Percentiles rank a stretch among this genome's conserved stretches.
These are phyloP conservation scores for Tinospora cordifolia DNA, from an alignment of 164 flowering plant genomes.

Conservation along the genomic window DNA sequence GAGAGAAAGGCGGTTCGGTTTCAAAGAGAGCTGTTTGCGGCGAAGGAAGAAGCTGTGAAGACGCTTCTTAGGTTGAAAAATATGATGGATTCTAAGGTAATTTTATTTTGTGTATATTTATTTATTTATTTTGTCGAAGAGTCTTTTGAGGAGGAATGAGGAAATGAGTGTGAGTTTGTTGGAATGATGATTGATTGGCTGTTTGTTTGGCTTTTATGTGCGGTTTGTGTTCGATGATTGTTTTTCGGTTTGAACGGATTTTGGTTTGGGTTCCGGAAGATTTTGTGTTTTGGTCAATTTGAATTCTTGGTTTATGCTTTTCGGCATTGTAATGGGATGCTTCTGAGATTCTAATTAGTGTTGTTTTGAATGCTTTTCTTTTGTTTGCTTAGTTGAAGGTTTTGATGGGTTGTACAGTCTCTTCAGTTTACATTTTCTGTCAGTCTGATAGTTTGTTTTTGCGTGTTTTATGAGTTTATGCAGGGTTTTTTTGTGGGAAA, in stretches of 20 bases:
- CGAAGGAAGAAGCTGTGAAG: conserved; percentile 62
- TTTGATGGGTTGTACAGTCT: background rate
- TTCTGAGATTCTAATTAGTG: background rate
- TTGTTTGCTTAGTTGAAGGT: background rate
- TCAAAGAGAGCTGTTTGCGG: conserved; percentile 41
- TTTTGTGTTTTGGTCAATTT: background rate
- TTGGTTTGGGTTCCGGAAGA: background rate
- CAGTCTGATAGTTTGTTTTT: background rate
- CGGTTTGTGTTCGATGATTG: background rate
- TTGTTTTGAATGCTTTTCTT: background rate
- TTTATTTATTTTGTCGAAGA: background rate
- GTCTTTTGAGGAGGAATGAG: background rate
- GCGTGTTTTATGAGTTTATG: background rate
- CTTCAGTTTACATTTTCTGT: background rate
- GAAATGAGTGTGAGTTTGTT: conserved; percentile 11
- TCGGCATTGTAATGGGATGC: conserved; percentile 1
- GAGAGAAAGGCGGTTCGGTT: conserved; percentile 53
- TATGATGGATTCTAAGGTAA: conserved; percentile 68
- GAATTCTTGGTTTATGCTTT: background rate
- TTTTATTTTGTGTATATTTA: background rate
- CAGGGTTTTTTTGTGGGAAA: background rate
- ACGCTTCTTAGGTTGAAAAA: conserved; percentile 61
- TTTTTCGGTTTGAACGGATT: background rate
- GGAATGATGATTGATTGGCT: background rate
- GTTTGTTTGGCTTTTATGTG: background rate